Evolutionary conservation across 306 rosid genomes (phyloP).

Genomic region (Ormosia semicastrata): DNA sequence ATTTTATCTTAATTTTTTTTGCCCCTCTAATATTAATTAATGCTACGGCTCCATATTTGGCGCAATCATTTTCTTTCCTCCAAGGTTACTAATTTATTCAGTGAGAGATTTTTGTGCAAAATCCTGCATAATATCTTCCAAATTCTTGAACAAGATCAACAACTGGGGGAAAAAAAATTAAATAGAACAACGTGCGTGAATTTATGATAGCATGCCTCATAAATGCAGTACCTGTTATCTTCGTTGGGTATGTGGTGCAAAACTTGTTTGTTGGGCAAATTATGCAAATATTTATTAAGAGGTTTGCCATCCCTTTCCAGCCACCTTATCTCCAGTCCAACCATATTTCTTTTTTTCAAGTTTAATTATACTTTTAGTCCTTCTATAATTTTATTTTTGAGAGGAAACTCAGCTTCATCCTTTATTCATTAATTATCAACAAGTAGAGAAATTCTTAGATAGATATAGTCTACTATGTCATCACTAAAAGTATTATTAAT

Average conservation of each 20-base stretch:
- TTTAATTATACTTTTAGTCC: not conserved
- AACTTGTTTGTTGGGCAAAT: not conserved
- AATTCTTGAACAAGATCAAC: not conserved
- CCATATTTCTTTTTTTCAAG: not conserved
- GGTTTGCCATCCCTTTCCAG: not conserved
- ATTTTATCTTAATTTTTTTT: not conserved
- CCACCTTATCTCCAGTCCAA: not conserved
- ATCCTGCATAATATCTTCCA: not conserved
- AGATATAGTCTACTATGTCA: no score
- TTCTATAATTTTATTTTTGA: not conserved
- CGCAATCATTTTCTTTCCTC: not conserved
- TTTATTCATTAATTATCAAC: no score
- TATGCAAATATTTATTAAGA: not conserved
- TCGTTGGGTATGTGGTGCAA: not conserved
- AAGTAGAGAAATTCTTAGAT: no score
- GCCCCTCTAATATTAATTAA: not conserved
- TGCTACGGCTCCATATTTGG: not conserved
- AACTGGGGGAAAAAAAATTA: not conserved
- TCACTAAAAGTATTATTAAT: no score
- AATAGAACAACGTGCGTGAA: not conserved
- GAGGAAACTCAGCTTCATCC: not conserved
- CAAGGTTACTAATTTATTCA: not conserved
- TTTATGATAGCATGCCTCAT: constrained; percentile 6
- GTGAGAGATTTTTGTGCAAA: not conserved
- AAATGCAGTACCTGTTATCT: constrained; percentile 10